Evolutionary conservation across 2,329 filamentous ascomycete genomes (phyloP), one percentile per base, ranked within the genome.

Genomic region (Chaetomiaceae sp.): DNA sequence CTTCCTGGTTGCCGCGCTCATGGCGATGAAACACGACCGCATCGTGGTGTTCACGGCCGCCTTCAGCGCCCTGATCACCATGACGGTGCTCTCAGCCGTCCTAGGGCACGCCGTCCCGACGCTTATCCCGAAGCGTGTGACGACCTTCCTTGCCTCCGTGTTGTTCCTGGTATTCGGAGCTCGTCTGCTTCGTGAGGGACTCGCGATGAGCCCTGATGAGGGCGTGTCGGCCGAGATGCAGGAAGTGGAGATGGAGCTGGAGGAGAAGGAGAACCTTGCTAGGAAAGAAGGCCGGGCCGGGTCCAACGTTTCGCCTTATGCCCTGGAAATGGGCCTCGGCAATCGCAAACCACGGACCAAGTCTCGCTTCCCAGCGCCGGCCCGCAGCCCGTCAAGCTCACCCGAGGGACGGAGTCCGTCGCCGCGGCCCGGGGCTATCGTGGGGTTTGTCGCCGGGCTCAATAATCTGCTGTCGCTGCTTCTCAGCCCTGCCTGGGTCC

Each of bases 21-120:
- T 98, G 93, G 93, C 93, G 11, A 98, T 98, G 93, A 93, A 95
- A 64, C 91, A 98, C 60, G 86, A 93, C 52, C 84, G 93, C 42
- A 72, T 95, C 54, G 78, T 97, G 11, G 93, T 98, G 51, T 98
- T 98, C 69, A 86, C 88, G 2, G 89, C 93, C 7, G 93, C 93
- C n/a, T 91, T 95, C 59, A 82, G 84, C 43, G 94, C 93, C 9
- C 75, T 98, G 37, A 79, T 95, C 49, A 79, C 86, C 63, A 98
- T 98, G 93, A 98, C 93, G 0, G 78, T 97, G 9, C 78, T 98
- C 14, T 97, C 93, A 1, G 93, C 93, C 8, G 75, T 97, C 6
- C 76, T 97, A 3, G 93, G 93, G 17, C 93, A 98, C 61, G 87
- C 90, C 0, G 87, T 97, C 1, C 93, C 93, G 1, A 83, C 88